Conservation (phyloP, 1,284 basidiomycete genomes). For the Hypsizygus ulmarius region DNA sequence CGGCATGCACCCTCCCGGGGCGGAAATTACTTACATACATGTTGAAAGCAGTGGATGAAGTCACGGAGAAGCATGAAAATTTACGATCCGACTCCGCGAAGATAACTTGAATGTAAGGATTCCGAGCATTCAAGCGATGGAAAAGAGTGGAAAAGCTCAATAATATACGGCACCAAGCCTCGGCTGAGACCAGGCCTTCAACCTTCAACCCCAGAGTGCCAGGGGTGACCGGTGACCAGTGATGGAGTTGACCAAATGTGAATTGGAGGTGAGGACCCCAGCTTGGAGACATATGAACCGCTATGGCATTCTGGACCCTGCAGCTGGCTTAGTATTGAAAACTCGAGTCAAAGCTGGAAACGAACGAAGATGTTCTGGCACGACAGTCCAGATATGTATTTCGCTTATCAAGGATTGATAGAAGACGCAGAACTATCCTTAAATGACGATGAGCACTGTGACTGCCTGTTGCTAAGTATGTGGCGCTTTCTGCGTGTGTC, state of each 20-base stretch:
- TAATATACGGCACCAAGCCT: neutral
- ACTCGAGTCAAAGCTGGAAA: constrained; percentile 2
- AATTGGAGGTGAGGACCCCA: neutral
- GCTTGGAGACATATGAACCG: no score
- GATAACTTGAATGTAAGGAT: no score
- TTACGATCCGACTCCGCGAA: no score
- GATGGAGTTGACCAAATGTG: neutral
- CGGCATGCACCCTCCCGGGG: neutral
- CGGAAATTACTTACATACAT: neutral
- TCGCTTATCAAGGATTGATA: no score
- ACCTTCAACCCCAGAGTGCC: neutral
- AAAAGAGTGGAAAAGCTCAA: neutral
- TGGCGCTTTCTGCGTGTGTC: constrained; percentile 29
- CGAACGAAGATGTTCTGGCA: neutral
- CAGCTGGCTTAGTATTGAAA: no score
- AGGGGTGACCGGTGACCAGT: neutral
- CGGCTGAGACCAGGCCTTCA: neutral
- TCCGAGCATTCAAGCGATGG: no score
- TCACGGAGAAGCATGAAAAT: no score
- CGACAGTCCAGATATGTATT: neutral
- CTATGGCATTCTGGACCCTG: no score
- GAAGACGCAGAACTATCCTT: constrained; percentile 19
- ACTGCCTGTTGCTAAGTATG: no score
- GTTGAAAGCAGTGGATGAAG: no score
- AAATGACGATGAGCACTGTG: constrained; percentile 14